Percentiles rank a stretch among this genome's conserved stretches.
Conservation (phyloP, 2,329 filamentous ascomycete genomes). For the Orbilia ellipsospora region DNA sequence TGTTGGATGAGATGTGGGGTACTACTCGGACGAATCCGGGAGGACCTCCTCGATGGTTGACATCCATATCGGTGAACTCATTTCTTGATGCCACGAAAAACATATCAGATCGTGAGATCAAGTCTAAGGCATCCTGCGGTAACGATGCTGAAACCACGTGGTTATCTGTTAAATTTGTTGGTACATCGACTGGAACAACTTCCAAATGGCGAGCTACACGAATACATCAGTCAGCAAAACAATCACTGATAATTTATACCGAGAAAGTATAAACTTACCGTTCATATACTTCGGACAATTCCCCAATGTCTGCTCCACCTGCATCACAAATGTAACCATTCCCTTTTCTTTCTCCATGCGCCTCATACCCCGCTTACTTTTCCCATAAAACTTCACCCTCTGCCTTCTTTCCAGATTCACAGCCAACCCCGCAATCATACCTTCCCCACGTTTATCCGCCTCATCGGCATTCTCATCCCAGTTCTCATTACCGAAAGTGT, state of each 20-base stretch:
- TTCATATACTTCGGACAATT: constrained; percentile 87
- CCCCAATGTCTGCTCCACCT: constrained; percentile 76
- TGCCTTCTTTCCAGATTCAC: constrained; percentile 75
- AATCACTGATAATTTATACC: not conserved
- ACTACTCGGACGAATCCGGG: constrained; percentile 78
- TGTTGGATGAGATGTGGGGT: constrained; percentile 59
- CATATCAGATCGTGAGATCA: constrained; percentile 75
- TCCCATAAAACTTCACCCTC: constrained; percentile 78
- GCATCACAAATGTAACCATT: constrained; percentile 67
- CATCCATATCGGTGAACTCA: constrained; percentile 77
- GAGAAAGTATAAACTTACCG: constrained; percentile 8
- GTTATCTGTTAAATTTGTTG: constrained; percentile 59
- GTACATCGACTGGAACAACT: constrained; percentile 63
- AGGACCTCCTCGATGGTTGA: constrained; percentile 81
- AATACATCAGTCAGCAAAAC: not conserved
- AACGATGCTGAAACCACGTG: constrained; percentile 64
- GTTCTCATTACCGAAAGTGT: constrained; percentile 69
- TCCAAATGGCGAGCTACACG: constrained; percentile 67
- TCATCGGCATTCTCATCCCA: constrained; percentile 64
- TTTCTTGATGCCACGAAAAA: constrained; percentile 80
- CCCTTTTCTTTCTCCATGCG: constrained; percentile 52
- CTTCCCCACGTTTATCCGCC: constrained; percentile 61
- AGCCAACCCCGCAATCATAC: constrained; percentile 72
- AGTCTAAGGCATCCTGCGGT: constrained; percentile 67
- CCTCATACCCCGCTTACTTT: constrained; percentile 72